A percentile compares a stretch with the other conserved stretches of the same genome.
These are phyloP conservation scores for Eucommia ulmoides DNA, from an alignment of 257 asterid species.

Conservation along the genomic window DNA sequence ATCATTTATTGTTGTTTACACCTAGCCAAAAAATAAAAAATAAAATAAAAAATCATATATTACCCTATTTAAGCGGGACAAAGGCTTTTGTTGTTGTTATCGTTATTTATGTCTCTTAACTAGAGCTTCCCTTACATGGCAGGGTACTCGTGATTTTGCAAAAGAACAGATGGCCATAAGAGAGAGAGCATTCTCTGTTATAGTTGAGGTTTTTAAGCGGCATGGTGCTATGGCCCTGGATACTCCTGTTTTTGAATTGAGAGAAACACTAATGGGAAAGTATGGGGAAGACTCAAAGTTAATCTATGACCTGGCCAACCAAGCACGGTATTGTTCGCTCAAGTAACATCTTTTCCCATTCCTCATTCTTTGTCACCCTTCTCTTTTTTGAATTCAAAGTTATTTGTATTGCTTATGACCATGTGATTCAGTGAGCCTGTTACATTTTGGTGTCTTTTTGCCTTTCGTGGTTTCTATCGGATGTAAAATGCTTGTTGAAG, in stretches of 20 bases:
- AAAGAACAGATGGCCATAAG: constrained; percentile 85
- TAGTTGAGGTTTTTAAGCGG: constrained; percentile 71
- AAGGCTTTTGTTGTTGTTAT: too few relatives aligned
- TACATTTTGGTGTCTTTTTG: too few relatives aligned
- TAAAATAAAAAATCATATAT: too few relatives aligned
- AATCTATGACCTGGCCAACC: constrained; percentile 95
- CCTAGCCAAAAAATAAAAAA: too few relatives aligned
- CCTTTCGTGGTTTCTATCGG: too few relatives aligned
- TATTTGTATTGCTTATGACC: too few relatives aligned
- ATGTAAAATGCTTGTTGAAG: too few relatives aligned
- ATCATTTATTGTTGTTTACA: too few relatives aligned
- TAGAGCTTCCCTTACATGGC: constrained; percentile 13
- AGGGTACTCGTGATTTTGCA: constrained; percentile 97
- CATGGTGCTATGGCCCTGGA: constrained; percentile 89
- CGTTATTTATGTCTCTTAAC: too few relatives aligned
- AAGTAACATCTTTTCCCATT: constrained; percentile 3
- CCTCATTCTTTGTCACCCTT: constrained; percentile 6
- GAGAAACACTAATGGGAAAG: constrained; percentile 95
- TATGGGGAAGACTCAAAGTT: constrained; percentile 97
- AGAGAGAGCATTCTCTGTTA: constrained; percentile 63
- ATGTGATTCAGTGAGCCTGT: too few relatives aligned
- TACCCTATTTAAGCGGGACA: too few relatives aligned
- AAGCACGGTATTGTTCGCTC: constrained; percentile 36
- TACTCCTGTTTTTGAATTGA: constrained; percentile 87
- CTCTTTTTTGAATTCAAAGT: background rate